Evolutionary conservation across 2,329 filamentous ascomycete species (phyloP).

Genomic region (Hypoxylon sp.): DNA sequence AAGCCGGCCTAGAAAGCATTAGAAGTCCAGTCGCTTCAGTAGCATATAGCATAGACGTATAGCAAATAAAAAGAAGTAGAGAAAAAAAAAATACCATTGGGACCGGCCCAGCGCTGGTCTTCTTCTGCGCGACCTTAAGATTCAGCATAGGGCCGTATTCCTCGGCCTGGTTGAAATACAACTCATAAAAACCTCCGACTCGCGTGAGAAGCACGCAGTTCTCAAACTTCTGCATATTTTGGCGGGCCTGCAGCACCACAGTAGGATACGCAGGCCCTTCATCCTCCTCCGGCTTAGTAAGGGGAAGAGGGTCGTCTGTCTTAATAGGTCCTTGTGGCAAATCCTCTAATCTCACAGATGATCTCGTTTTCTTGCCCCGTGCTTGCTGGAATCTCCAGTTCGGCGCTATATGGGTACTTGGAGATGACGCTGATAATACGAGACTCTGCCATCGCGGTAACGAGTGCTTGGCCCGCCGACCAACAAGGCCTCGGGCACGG

Average conservation of each 20-base stretch:
- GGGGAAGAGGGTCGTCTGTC: conserved; percentile 30
- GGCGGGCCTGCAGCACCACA: conserved; percentile 88
- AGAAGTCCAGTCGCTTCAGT: neutral
- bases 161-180: conserved; percentile 97
- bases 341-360: conserved; percentile 69
- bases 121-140: conserved; percentile 87
- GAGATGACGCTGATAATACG: neutral
- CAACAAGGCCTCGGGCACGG: conserved; percentile 35
- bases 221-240: conserved; percentile 90
- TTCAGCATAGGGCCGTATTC: conserved; percentile 89
- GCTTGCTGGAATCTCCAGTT: conserved; percentile 43
- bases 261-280: conserved; percentile 78
- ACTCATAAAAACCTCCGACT: conserved; percentile 96
- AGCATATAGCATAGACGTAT: conserved; percentile 42
- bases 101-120: conserved; percentile 82
- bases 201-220: conserved; percentile 93
- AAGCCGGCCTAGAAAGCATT: conserved; percentile 80
- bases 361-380: conserved; percentile 70
- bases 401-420: neutral
- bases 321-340: conserved; percentile 67
- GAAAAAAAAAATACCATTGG: conserved; percentile 77
- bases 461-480: conserved; percentile 18
- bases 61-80: conserved; percentile 25
- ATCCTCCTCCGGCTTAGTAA: conserved; percentile 47
- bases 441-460: conserved; percentile 15